Percentiles rank a stretch among this genome's conserved stretches.
phyloP scores from a whole-genome alignment of 495 filamentous ascomycete genomes.

The Penicillium macrosclerotiorum region DNA sequence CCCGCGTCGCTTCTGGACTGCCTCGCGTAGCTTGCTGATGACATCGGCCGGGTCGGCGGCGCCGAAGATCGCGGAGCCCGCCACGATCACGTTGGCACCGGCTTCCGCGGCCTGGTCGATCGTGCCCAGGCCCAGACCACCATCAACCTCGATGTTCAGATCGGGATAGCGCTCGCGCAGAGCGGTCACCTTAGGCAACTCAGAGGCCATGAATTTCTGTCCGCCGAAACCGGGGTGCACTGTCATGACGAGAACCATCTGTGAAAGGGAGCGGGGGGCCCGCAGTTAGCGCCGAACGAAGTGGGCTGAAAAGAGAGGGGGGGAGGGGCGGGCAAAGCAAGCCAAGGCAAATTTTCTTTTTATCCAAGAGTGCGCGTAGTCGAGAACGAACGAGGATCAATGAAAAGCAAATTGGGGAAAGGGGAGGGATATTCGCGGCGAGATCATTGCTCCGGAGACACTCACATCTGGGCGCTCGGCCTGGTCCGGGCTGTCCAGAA shows the following conservation, averaged over 20 bases:
- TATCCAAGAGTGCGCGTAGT: too few relatives aligned
- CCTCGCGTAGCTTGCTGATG: slow-evolving; percentile 71
- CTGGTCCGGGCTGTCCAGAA: slow-evolving; percentile 67
- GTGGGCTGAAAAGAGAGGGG: background rate
- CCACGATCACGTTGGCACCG: slow-evolving; percentile 96
- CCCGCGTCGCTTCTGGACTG: slow-evolving; percentile 64
- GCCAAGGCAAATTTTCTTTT: too few relatives aligned
- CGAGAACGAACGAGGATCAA: too few relatives aligned
- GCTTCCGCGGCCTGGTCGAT: slow-evolving; percentile 94
- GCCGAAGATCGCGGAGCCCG: slow-evolving; percentile 95
- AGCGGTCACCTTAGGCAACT: slow-evolving; percentile 87
- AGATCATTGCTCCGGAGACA: background rate
- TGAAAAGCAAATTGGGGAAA: background rate
- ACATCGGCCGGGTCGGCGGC: slow-evolving; percentile 84
- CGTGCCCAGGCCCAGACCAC: slow-evolving; percentile 81
- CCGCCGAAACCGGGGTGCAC: slow-evolving; percentile 97
- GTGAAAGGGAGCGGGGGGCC: background rate
- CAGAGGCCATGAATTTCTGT: slow-evolving; percentile 95
- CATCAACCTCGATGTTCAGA: slow-evolving; percentile 96
- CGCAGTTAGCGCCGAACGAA: slow-evolving; percentile 5
- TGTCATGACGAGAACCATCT: slow-evolving; percentile 99
- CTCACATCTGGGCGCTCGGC: slow-evolving; percentile 88
- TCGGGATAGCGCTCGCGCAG: slow-evolving; percentile 82
- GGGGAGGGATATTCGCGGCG: too few relatives aligned
- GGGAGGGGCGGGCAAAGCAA: too few relatives aligned